Conservation (phyloP, 1,139 yeast species). For the Zygoascus hellenicus region DNA sequence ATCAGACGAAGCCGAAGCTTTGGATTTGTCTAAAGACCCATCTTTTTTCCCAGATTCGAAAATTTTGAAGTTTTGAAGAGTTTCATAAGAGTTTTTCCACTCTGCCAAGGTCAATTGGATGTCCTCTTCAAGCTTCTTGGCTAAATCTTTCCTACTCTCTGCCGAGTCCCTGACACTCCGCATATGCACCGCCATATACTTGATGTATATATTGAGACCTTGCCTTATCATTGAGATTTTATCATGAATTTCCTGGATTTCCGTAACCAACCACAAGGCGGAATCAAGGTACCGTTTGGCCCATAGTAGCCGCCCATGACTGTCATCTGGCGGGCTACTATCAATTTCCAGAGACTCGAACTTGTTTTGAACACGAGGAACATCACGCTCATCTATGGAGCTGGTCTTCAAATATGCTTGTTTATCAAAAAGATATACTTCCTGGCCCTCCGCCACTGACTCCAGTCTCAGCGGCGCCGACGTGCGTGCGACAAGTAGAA, state of each 20-base stretch:
- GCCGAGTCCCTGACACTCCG: constrained; percentile 24
- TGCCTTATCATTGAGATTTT: constrained; percentile 23
- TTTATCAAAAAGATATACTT: constrained; percentile 28
- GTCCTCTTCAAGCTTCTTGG: constrained; percentile 24
- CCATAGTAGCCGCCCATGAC: constrained; percentile 13
- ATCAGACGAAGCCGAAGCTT: neutral
- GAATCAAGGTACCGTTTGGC: constrained; percentile 14
- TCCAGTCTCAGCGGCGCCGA: constrained; percentile 29
- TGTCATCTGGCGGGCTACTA: neutral
- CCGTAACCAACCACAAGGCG: constrained; percentile 10
- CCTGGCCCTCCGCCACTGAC: constrained; percentile 24
- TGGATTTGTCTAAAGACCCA: neutral
- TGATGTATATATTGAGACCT: constrained; percentile 28
- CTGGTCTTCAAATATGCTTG: constrained; percentile 14
- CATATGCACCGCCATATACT: constrained; percentile 28
- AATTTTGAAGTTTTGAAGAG: neutral
- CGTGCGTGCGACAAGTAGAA: constrained; percentile 27
- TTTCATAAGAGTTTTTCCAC: constrained; percentile 17
- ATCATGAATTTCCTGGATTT: neutral
- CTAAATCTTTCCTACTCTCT: constrained; percentile 22
- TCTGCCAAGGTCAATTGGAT: constrained; percentile 20
- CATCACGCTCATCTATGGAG: neutral
- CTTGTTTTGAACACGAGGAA: neutral
- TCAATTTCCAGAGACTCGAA: neutral
- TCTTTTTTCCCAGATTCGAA: neutral